Evolutionary conservation across 1,284 basidiomycete genomes (phyloP).

Genomic region (Sporisorium sorghi): DNA sequence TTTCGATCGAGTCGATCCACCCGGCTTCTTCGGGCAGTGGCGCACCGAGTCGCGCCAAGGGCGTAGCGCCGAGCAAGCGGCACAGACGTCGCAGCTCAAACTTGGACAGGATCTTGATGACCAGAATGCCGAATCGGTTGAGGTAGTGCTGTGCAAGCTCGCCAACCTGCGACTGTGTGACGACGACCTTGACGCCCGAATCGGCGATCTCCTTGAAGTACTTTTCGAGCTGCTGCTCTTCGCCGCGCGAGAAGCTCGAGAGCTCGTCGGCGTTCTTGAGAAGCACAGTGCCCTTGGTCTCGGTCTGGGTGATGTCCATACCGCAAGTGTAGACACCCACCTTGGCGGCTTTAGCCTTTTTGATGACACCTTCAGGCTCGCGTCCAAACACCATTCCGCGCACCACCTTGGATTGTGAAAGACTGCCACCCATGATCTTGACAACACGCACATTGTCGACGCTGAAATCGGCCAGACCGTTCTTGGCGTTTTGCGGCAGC

Average conservation of each 20-base stretch:
- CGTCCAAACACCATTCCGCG: slow-evolving; percentile 98
- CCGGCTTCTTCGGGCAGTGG: slow-evolving; percentile 97
- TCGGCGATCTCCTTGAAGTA: slow-evolving; percentile 92
- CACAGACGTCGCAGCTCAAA: slow-evolving; percentile 95
- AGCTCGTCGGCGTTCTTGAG: slow-evolving; percentile 96
- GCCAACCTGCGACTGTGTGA: slow-evolving; percentile 91
- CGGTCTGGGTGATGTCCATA: slow-evolving; percentile 93
- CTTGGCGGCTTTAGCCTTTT: slow-evolving; percentile 75
- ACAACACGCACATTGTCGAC: slow-evolving; percentile 98
- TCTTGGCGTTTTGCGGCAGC: slow-evolving; percentile 71
- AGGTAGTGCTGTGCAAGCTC: slow-evolving; percentile 98
- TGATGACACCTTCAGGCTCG: slow-evolving; percentile 86
- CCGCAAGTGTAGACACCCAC: slow-evolving; percentile 89
- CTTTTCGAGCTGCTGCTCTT: slow-evolving; percentile 76
- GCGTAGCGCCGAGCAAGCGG: slow-evolving; percentile 94
- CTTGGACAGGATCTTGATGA: slow-evolving; percentile 97
- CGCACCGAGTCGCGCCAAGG: slow-evolving; percentile 92
- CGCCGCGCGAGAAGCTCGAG: slow-evolving; percentile 87
- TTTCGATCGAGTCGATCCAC: slow-evolving; percentile 91
- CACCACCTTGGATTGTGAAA: slow-evolving; percentile 86
- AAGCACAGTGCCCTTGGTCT: slow-evolving; percentile 98
- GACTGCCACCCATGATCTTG: slow-evolving; percentile 95
- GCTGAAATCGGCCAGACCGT: slow-evolving; percentile 59
- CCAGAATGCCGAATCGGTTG: slow-evolving; percentile 90
- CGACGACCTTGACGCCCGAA: slow-evolving; percentile 90